Evolutionary conservation across 352 stramenopile genomes (phyloP).

Genomic region (Bremia lactucae): DNA sequence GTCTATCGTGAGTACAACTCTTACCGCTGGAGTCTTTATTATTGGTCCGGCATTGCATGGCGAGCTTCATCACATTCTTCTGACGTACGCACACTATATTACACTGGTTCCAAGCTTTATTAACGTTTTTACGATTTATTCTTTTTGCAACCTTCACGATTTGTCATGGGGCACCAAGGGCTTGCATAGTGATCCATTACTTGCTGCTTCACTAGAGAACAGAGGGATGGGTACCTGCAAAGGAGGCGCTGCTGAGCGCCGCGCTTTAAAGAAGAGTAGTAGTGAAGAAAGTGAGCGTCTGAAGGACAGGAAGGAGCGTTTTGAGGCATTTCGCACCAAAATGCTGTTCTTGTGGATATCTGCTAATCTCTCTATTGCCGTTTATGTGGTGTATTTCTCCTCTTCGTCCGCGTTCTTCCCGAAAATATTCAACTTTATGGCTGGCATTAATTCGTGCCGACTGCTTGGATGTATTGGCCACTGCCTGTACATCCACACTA

Average conservation of each 20-base stretch:
- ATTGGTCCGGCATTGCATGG: slow-evolving; percentile 65
- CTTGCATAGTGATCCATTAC: slow-evolving; percentile 39
- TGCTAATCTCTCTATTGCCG: slow-evolving; percentile 68
- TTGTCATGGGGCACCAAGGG: too few relatives aligned
- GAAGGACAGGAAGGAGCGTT: too few relatives aligned
- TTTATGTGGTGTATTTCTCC: slow-evolving; percentile 62
- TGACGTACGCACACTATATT: too few relatives aligned
- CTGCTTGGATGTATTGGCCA: too few relatives aligned
- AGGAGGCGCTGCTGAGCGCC: slow-evolving; percentile 66
- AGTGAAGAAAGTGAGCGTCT: slow-evolving; percentile 39
- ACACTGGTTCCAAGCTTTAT: too few relatives aligned
- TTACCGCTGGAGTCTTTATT: slow-evolving; percentile 76
- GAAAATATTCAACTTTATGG: too few relatives aligned
- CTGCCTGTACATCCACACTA: slow-evolving; percentile 64
- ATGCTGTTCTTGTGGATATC: slow-evolving; percentile 73
- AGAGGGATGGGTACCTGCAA: slow-evolving; percentile 75
- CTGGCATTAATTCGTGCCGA: too few relatives aligned
- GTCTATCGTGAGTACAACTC: slow-evolving; percentile 43
- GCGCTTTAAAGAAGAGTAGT: slow-evolving; percentile 53
- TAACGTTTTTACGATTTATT: too few relatives aligned
- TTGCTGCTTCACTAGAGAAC: slow-evolving; percentile 32
- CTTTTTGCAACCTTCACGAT: too few relatives aligned
- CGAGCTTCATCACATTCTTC: too few relatives aligned
- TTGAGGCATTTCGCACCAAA: too few relatives aligned
- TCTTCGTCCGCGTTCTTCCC: too few relatives aligned